Base-by-base conservation (phyloP, 192 early-diverging fungal species). In the Cetraspora pellucida region DNA sequence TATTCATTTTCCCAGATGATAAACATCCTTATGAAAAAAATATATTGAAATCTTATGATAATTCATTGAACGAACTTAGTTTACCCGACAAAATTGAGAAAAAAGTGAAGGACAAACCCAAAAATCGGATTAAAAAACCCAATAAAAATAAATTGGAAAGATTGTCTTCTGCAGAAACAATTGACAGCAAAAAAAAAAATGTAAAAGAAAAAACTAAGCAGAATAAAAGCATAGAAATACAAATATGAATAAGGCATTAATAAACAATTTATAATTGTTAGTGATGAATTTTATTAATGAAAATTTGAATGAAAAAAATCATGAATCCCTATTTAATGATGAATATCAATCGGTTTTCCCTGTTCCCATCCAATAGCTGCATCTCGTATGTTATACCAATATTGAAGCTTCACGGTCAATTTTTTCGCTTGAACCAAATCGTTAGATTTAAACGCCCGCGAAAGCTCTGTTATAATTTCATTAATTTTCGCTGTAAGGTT, bases 21-120 rank as follows among this genome's bases (percentile, higher is more conserved):
- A 90, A 94, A 73, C 95, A 98, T 77, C 95, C 96, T 47, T 96
- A 96, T 81, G 87, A 81, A 14, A 84, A 85, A 52, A 98, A 98
- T 72, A 95, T 96, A 47, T 85, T 93, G 66, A 92, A 91, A 80
- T 87, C 85, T 59, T 91, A 96, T 81, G 94, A 92, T 45, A 25
- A 76, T 31, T 43, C 30, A 54, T 54, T 54, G 13, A 19, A 37
- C 1, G 37, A 19, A 54, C 13, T 19, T 54, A 54, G 19, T 54
- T 14, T 54, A 19, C 50, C 50, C 16, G 50, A 19, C 7, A 37
- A 37, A 37, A 7, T 37, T 37, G 37, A 37, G 7, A 37, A 37
- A 37, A 37, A 37, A 37, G 7, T 37, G 7, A 2, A 54, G 16
- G 50, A 54, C 19, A n/a, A 54, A 5, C 16, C 50, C 11, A 54